Evolutionary conservation across 345 rosid genomes (phyloP).

Genomic region (Lumnitzera littorea): DNA sequence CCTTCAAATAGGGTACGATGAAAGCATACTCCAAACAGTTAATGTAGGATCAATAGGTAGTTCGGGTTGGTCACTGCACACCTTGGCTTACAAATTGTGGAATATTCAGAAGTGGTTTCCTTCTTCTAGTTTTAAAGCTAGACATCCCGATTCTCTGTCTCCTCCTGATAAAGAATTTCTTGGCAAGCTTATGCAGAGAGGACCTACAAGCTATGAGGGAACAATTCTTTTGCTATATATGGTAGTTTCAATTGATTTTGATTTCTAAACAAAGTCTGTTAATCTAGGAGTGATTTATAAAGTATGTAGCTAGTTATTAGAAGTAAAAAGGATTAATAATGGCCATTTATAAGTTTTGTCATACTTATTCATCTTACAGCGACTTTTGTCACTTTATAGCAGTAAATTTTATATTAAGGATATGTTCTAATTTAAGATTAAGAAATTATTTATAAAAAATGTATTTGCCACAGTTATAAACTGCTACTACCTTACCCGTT

Average conservation of each 20-base stretch:
- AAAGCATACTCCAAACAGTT: conserved; percentile 22
- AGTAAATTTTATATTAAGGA: too few relatives aligned
- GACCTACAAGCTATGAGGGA: neutral
- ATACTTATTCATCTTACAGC: too few relatives aligned
- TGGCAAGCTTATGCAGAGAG: neutral
- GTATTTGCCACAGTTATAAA: too few relatives aligned
- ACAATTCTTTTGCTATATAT: neutral
- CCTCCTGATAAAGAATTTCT: conserved; percentile 8
- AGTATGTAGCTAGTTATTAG: too few relatives aligned
- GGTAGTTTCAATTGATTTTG: neutral
- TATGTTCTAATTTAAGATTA: too few relatives aligned
- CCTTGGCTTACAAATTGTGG: conserved; percentile 20
- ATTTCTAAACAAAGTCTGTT: too few relatives aligned
- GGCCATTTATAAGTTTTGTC: too few relatives aligned
- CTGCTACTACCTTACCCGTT: too few relatives aligned
- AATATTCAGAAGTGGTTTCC: conserved; percentile 19
- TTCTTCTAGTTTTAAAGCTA: neutral
- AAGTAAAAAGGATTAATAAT: too few relatives aligned
- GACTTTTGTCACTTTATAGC: too few relatives aligned
- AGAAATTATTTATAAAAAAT: too few relatives aligned
- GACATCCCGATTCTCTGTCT: neutral
- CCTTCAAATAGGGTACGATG: conserved; percentile 6
- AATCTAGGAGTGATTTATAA: too few relatives aligned
- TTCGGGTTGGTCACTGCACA: neutral
- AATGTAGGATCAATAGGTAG: conserved; percentile 12